Evolutionary conservation across 225 moss, liverwort and hornwort species (phyloP), one percentile per base, ranked within the genome.

Genomic region (Asterella californica): DNA sequence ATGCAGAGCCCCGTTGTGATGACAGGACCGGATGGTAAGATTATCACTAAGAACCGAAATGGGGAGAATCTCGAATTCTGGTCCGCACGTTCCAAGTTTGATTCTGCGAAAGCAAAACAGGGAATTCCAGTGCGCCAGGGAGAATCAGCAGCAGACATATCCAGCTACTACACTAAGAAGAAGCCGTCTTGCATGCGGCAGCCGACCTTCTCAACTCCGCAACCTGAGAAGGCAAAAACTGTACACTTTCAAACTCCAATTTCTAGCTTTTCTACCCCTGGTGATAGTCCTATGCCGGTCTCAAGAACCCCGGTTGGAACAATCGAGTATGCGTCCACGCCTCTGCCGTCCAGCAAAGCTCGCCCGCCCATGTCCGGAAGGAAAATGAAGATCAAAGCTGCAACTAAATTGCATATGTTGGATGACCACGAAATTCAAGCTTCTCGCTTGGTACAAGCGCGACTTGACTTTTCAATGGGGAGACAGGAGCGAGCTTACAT

Each of bases 401-500:
- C 87, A 59, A 47, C 82, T 74, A 90, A 86, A 79, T 79, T 93
- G 82, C 89, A 81, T 61, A 70, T 89, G 87, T 59, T 85, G 10
- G 93, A 93, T 83, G 89, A 88, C 71, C 93, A 91, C 85, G 90
- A 93, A 74, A 65, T 80, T 65, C 87, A 90, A 78, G 91, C 91
- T 38, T 86, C 90, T 33, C 88, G 89, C 54, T 70, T 89, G 38
- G 90, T 86, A 29, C 90, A 88, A 82, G 84, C 82, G 59, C 91
- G 89, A 70, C 80, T 83, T 75, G 90, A 90, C 75, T 74, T 85
- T 50, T 89, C 86, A 76, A 82, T 89, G 89, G 91, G 91, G 24
- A 83, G 88, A 57, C 91, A 93, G 76, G 93, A 91, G 72, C 84
- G 89, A 77, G 93, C 91, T 21, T 93, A 85, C 65, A 32, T 81